phyloP scores from a whole-genome alignment of 2,329 filamentous ascomycete species.

The Fusarium sp. region DNA sequence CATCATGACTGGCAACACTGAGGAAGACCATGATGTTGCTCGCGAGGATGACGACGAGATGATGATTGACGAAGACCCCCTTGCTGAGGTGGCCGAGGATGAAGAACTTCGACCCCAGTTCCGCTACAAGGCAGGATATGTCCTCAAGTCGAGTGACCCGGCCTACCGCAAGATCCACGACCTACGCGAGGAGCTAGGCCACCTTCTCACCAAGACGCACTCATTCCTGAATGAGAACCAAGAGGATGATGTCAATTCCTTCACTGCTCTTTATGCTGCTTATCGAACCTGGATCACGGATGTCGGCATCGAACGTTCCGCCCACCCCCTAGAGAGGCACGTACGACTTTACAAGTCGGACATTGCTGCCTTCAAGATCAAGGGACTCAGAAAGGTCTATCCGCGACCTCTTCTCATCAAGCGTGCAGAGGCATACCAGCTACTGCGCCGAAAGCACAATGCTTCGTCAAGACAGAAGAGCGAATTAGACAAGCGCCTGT shows the following conservation, averaged over 20 bases:
- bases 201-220: conserved; percentile 85
- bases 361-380: conserved; percentile 92
- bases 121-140: conserved; percentile 88
- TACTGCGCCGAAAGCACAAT: conserved; percentile 94
- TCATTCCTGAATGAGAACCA: conserved; percentile 83
- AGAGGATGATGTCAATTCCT: conserved; percentile 95
- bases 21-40: conserved; percentile 64
- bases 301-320: conserved; percentile 94
- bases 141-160: conserved; percentile 65
- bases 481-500: conserved; percentile 84
- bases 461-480: conserved; percentile 88
- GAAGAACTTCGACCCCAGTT: conserved; percentile 88
- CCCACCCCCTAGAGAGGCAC: conserved; percentile 90
- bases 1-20: conserved; percentile 57
- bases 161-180: conserved; percentile 82
- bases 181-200: conserved; percentile 82
- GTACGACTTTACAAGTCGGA: conserved; percentile 87
- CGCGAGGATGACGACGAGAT: conserved; percentile 58
- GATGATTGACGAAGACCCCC: conserved; percentile 60
- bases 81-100: conserved; percentile 76
- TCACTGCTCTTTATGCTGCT: conserved; percentile 90
- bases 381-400: conserved; percentile 90
- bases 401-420: conserved; percentile 92
- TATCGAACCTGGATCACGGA: conserved; percentile 98
- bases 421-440: conserved; percentile 92